Base-by-base conservation (phyloP, 352 stramenopile species). In the Phytophthora rubi region DNA sequence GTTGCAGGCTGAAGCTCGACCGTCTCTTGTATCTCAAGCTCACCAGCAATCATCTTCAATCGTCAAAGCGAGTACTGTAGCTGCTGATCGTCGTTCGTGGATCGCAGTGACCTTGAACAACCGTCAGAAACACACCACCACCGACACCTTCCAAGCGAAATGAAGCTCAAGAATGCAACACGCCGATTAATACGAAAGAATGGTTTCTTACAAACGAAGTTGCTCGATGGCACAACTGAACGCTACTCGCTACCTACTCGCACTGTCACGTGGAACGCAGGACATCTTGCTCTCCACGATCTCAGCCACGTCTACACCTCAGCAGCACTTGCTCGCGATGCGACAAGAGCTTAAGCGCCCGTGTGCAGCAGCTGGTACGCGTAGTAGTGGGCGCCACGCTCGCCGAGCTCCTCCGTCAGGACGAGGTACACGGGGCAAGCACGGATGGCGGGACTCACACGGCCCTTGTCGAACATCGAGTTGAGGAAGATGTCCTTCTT, bases 361-460 rank as follows among this genome's bases (percentile, higher is more conserved):
- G 73, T 68, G 65, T 82, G 75, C 45, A 92, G 77, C 47, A 94
- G 61, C 80, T 92, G 82, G 68, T 91, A 93, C 21, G 86, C 85
- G 65, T 89, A 94, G 74, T 88, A 97, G 73, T 98, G 90, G 42
- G 91, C 91, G 26, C 92, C 91, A 52, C 92, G 82, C 60, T 97
- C 86, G 54, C 92, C 91, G 9, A 97, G 70, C 62, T 98, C 89
- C 70, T 98, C 92, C 15, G 86, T 93, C 33, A 97, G 72, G 49
- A 98, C 92, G n/a, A 97, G 76, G 71, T 97, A 97, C 49, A 98
- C 76, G 6, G 92, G 89, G 37, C 95, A 79, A 18, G 75, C 74
- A 60, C 83, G 66, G 26, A 98, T 76, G 3, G 93, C 76, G 6
- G 79, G 75, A 58, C 79, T 93, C 30, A 97, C 88, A 64, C 91